Base-by-base conservation (phyloP, 2,329 filamentous ascomycete genomes). In the Colletotrichum neosansevieriae region DNA sequence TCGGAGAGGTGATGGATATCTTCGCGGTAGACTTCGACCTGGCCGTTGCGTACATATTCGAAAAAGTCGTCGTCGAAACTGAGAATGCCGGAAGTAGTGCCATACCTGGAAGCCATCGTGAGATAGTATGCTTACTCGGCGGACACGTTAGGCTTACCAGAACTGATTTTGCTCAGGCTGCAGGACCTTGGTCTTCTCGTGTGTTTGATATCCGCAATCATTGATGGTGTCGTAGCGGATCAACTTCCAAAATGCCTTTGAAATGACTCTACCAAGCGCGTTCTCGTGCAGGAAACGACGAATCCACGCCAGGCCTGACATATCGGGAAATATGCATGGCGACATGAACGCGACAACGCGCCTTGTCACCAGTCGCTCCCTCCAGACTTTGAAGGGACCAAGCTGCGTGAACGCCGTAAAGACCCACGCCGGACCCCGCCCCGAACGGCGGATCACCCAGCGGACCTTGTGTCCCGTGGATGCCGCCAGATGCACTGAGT, bases 21-120 rank as follows among this genome's bases (percentile, higher is more conserved):
- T 36, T 83, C 83, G 7, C 89, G 75, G 56, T 89, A 82, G 1
- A 91, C 78, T 17, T 80, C 80, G 38, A 91, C 84, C n/a, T 79
- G 81, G 3, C 86, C 85, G 5, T 81, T 75, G 50, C 80, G 80
- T 11, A 92, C 81, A 12, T 88, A 77, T 6, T 87, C 84, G 73
- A 89, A 86, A 73, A 91, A 84, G 70, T 86, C 80, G 3, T 80
- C 83, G 0, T 82, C 81, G 72, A 88, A 91, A 73, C 91, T 91
- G 64, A 89, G 79, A 34, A 91, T 89, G 53, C 85, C 86, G 36
- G 91, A 79, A 0, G 82, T 83, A 11, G 82, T 84, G 2, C 85
- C 88, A 7, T 85, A 83, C 83, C 86, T 91, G 72, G 0, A 2
- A 0, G 32, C 9, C 13, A 6, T 1, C 3, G 4, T 50, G 2